phyloP scores from a whole-genome alignment of 78 protist genomes.

The Paratrimastix pyriformis region DNA sequence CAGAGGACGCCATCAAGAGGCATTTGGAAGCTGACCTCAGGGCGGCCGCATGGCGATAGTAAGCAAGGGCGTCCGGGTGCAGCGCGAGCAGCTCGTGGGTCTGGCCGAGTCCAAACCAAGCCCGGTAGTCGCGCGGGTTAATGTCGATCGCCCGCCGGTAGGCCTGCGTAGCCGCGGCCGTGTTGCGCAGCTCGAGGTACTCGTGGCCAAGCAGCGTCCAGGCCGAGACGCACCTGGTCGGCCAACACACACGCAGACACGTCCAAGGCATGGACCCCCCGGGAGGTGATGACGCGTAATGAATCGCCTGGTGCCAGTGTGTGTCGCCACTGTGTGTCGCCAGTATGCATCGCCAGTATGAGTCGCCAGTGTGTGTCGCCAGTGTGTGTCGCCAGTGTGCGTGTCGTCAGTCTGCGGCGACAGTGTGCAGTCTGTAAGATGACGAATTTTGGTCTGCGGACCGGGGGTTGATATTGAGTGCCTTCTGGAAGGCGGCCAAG shows the following conservation, averaged over 20 bases:
- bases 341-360: too few species aligned
- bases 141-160: slow-evolving; percentile 9
- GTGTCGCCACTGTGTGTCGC: too few species aligned
- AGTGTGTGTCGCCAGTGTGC: too few species aligned
- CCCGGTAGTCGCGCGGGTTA: neutral
- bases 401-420: too few species aligned
- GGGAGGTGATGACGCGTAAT: too few species aligned
- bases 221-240: neutral
- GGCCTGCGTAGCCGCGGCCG: slow-evolving; percentile 3
- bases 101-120: slow-evolving; percentile 26
- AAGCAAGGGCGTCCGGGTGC: neutral
- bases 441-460: neutral
- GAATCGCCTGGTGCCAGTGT: too few species aligned
- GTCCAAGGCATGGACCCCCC: too few species aligned
- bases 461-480: neutral
- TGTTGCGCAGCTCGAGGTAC: slow-evolving; percentile 6
- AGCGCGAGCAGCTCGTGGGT: slow-evolving; percentile 19
- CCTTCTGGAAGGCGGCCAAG: neutral
- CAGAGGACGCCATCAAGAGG: too few species aligned
- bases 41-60: neutral
- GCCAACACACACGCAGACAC: too few species aligned
- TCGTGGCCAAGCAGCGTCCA: slow-evolving; percentile 27
- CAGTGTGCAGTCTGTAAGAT: too few species aligned
- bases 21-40: neutral
- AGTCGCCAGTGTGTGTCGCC: too few species aligned